phyloP scores from a whole-genome alignment of 1,284 basidiomycete species.

The Omphalotus olearius region DNA sequence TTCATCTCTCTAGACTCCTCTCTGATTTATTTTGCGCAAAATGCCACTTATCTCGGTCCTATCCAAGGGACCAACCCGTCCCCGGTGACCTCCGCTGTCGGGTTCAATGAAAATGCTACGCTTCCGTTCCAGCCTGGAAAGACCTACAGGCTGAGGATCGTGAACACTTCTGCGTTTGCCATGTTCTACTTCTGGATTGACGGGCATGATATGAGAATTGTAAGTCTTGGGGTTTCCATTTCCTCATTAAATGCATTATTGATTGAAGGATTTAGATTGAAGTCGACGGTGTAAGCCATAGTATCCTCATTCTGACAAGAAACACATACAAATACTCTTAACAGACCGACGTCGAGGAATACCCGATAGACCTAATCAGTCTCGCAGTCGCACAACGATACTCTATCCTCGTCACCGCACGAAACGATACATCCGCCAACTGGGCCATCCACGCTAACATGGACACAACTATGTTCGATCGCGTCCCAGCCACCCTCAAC shows the following conservation, averaged over 20 bases:
- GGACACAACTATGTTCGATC: constrained; percentile 85
- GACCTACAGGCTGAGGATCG: constrained; percentile 70
- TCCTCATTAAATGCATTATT: not conserved
- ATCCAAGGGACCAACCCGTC: constrained; percentile 43
- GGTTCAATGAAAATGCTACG: constrained; percentile 85
- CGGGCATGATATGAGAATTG: constrained; percentile 87
- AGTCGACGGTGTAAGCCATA: constrained; percentile 71
- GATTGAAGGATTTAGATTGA: constrained; percentile 24
- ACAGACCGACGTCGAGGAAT: constrained; percentile 75
- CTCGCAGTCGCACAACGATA: constrained; percentile 91
- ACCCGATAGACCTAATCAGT: constrained; percentile 64
- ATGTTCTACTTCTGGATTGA: constrained; percentile 89
- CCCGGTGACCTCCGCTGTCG: constrained; percentile 51
- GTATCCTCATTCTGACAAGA: not conserved
- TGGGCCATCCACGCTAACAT: constrained; percentile 91
- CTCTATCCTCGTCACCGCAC: constrained; percentile 86
- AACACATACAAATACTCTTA: constrained; percentile 2
- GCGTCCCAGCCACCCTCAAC: constrained; percentile 63
- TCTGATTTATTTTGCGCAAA: constrained; percentile 82
- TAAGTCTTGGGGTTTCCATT: constrained; percentile 37
- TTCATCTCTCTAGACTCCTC: constrained; percentile 54
- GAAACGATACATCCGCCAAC: constrained; percentile 80
- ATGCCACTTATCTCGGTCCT: constrained; percentile 65
- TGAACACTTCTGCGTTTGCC: constrained; percentile 75
- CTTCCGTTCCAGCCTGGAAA: constrained; percentile 81